Evolutionary conservation across 345 rosid genomes (phyloP), one percentile per base, ranked within the genome.

Genomic region (Heritiera littoralis): DNA sequence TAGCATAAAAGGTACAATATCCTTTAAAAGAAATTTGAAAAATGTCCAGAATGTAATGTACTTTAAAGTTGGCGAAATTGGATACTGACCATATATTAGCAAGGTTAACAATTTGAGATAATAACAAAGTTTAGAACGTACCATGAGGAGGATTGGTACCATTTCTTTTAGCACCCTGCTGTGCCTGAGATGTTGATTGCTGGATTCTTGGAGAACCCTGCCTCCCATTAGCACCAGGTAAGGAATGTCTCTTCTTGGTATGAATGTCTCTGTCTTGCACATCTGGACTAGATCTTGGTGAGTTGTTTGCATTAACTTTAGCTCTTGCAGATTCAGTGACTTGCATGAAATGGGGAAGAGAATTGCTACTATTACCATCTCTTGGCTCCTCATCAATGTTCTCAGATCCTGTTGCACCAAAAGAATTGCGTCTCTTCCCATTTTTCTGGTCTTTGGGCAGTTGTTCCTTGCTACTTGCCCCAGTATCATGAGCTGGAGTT

Each of bases 231-330:
- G 88, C 81, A 77, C 84, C 94, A 70, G 99, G 98, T 75, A 94
- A 84, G 30, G 99, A 94, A 81, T 90, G 98, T 66, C 98, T 90
- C 88, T 96, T 96, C 91, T 96, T 92, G 71, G 77, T 35, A 59
- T 83, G 84, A 75, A 79, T 77, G 6, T 96, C 99, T 88, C 90
- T 86, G 68, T 92, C 99, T 6, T 88, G 94, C 80, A 90, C 83
- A 75, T 94, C 98, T 54, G 99, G 98, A 84, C 98, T 94, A 72
- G 98, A 96, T 80, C 97, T 89, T n/a, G 99, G 99, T 5, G 98
- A 92, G 87, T 80, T 96, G 76, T 85, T 92, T 13, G 93, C 90
- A 63, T 87, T 84, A 75, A 94, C 60, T 89, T 96, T 96, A 48
- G 97, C 98, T 87, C 84, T 92, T 8, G 97, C 99, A 32, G 99